These are phyloP conservation scores for Dichotomopilus funicola DNA, from an alignment of 2,329 filamentous ascomycete species.

Conservation along the genomic window DNA sequence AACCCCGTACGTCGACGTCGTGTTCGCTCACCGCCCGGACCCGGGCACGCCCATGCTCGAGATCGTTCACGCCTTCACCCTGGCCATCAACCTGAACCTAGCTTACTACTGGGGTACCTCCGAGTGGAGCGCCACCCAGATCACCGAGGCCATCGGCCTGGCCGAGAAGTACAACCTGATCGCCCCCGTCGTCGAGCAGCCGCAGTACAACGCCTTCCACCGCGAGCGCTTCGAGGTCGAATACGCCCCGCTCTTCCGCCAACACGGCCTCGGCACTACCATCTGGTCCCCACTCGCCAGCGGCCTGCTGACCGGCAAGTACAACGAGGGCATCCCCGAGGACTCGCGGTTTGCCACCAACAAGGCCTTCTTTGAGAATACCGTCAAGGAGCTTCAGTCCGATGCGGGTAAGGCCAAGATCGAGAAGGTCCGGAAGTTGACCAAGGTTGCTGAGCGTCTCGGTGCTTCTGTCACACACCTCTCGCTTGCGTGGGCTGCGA, in stretches of 20 bases:
- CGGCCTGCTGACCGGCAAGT: slow-evolving; percentile 56
- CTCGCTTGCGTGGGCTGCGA: slow-evolving; percentile 55
- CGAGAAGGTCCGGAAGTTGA: slow-evolving; percentile 51
- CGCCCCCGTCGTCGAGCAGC: slow-evolving; percentile 40
- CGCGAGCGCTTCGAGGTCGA: slow-evolving; percentile 56
- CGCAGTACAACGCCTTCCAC: slow-evolving; percentile 57
- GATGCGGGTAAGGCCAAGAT: slow-evolving; percentile 46
- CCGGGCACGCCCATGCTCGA: slow-evolving; percentile 52
- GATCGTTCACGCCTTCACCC: slow-evolving; percentile 47
- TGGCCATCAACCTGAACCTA: slow-evolving; percentile 47
- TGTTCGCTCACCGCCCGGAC: slow-evolving; percentile 56
- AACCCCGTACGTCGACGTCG: slow-evolving; percentile 58
- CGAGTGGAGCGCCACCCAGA: slow-evolving; percentile 54
- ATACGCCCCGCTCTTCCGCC: slow-evolving; percentile 50
- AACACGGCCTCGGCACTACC: slow-evolving; percentile 50
- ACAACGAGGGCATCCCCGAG: slow-evolving; percentile 56
- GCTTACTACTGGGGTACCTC: slow-evolving; percentile 60
- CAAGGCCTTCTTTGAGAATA: slow-evolving; percentile 45
- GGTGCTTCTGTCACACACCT: slow-evolving; percentile 49
- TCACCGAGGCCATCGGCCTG: slow-evolving; percentile 50
- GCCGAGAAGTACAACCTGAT: slow-evolving; percentile 54
- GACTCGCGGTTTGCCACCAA: slow-evolving; percentile 54
- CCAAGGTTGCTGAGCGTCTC: slow-evolving; percentile 57
- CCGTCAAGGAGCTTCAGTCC: slow-evolving; percentile 44
- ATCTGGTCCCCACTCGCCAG: slow-evolving; percentile 49